Conservation (phyloP, 192 early-diverging fungal species). For the Coemansia sp. region DNA sequence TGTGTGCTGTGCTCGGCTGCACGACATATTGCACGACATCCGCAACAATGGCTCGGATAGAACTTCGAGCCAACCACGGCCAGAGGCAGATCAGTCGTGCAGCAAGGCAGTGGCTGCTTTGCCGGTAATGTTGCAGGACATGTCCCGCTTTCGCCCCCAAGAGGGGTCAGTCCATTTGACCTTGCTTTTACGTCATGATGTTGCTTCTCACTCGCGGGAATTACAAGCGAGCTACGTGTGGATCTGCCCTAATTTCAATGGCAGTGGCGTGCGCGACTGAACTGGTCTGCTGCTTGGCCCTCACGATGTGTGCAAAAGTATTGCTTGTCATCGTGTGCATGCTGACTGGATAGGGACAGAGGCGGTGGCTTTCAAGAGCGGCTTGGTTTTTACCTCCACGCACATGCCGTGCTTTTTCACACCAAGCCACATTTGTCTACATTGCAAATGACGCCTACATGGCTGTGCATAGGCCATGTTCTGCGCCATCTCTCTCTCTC, state of each 20-base stretch:
- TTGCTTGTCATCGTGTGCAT: neutral
- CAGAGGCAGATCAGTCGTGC: neutral
- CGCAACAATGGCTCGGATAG: neutral
- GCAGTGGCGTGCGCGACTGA: neutral
- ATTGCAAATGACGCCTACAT: conserved; percentile 8
- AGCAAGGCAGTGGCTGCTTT: neutral
- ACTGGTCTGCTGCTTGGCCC: neutral
- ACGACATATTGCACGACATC: neutral
- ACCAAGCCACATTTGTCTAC: neutral
- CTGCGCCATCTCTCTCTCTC: neutral
- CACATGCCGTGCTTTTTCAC: neutral
- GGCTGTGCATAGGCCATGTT: neutral
- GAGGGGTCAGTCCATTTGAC: neutral
- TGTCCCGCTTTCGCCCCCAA: neutral
- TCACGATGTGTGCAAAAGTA: neutral
- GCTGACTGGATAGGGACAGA: neutral
- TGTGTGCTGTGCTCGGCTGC: neutral
- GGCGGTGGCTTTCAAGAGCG: neutral
- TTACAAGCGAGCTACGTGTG: neutral
- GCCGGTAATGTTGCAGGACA: neutral
- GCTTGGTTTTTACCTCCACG: neutral
- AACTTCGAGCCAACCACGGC: neutral
- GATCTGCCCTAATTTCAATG: neutral
- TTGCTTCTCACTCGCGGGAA: neutral
- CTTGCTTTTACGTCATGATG: neutral